Evolutionary conservation across 257 asterid genomes (phyloP).

Genomic region (Nicotiana obtusifolia): DNA sequence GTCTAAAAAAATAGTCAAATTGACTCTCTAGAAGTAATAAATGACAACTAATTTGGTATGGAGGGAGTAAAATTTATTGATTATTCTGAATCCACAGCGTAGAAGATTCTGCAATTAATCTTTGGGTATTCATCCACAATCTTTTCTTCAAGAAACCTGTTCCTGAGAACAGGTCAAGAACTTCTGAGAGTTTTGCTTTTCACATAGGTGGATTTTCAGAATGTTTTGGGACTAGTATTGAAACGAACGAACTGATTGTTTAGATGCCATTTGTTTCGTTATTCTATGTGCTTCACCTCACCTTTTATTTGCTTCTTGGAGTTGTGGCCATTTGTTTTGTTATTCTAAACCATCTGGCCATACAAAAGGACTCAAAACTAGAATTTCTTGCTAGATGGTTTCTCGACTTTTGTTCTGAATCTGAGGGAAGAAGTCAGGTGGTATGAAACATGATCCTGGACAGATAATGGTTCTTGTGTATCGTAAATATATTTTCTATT

Average conservation of each 20-base stretch:
- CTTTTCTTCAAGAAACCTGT: not conserved
- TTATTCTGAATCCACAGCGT: not conserved
- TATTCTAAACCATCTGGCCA: too few relatives aligned
- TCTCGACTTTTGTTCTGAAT: not conserved
- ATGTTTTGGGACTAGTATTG: not conserved
- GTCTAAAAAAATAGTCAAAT: too few relatives aligned
- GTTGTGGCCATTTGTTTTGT: too few relatives aligned
- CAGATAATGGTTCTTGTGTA: not conserved
- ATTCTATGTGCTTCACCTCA: not conserved
- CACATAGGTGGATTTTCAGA: not conserved
- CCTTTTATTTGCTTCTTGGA: not conserved
- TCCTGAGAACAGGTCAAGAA: not conserved
- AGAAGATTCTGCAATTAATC: not conserved
- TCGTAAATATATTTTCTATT: too few relatives aligned
- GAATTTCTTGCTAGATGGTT: too few relatives aligned
- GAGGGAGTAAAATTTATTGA: not conserved
- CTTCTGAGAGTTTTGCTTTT: not conserved
- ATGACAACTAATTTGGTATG: too few relatives aligned
- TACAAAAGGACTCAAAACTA: too few relatives aligned
- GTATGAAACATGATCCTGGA: not conserved
- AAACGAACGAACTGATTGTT: not conserved
- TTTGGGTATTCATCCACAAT: not conserved
- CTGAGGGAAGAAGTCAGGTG: not conserved
- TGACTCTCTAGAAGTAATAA: too few relatives aligned
- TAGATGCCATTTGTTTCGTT: not conserved